Evolutionary conservation across 2,329 filamentous ascomycete species (phyloP), one percentile per base, ranked within the genome.

Genomic region (Fusarium mexicanum): DNA sequence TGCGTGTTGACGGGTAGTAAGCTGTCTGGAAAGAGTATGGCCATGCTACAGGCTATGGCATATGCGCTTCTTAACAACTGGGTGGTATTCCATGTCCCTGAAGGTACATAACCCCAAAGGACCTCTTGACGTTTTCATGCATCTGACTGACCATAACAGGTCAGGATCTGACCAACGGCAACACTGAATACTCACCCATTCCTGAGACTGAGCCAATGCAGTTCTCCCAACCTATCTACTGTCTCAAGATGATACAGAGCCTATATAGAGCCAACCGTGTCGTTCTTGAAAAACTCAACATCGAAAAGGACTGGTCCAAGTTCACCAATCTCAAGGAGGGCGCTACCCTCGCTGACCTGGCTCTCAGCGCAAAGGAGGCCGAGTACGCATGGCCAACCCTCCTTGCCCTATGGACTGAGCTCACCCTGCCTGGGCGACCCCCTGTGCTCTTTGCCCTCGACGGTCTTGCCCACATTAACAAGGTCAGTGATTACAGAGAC

Each of bases 51-150:
- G 84, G 93, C 93, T 44, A 90, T 97, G 88, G 87, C 93, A 24
- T 92, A 95, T 83, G 96, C 91, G 4, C 91, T 96, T 75, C 81
- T 95, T 79, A 94, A 94, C 81, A 89, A 93, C 35, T 98, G 95
- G 94, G 87, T 98, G 50, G 95, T 98, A 53, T 88, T 99, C 67
- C 92, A 94, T 79, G 88, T 98, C 59, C 95, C 96, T 43, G 95
- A 99, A 85, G 93, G 95, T 97, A 86, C 78, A 38, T 18, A 61
- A 40, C 41, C 43, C 29, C 9, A 26, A 43, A n/a, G 20, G 12
- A n/a, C 24, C 22, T 38, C 29, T 9, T 41, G 8, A n/a, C 20
- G 63, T 22, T 8, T 16, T 24, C 24, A 58, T 35, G 16, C 38
- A 33, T 41, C 61, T 68, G 51, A 59, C 53, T 50, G 22, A 51